These are phyloP conservation scores for Copromyces sp. DNA, from an alignment of 495 filamentous ascomycete species.

Conservation along the genomic window DNA sequence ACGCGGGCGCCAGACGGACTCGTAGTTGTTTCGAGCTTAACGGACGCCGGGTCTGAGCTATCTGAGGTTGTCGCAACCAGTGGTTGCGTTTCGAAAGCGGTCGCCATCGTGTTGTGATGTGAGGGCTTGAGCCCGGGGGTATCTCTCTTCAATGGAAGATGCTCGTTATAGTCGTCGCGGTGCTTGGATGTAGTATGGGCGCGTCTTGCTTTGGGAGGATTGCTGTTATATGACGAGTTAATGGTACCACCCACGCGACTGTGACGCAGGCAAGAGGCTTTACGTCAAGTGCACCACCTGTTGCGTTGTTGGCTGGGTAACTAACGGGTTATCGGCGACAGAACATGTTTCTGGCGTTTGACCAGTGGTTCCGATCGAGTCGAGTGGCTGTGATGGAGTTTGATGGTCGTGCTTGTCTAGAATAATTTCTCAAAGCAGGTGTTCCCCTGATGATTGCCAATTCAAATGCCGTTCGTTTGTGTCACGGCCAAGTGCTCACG, in stretches of 20 bases:
- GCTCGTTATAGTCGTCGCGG: neutral
- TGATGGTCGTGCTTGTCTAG: neutral
- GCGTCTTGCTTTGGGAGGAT: neutral
- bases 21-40: constrained; percentile 13
- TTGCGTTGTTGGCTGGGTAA: neutral
- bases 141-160: neutral
- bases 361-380: neutral
- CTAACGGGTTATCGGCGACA: neutral
- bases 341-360: neutral
- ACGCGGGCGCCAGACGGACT: constrained; percentile 11
- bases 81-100: neutral
- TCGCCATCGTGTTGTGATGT: neutral
- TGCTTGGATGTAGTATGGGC: neutral
- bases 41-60: neutral
- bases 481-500: neutral
- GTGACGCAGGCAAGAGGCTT: neutral
- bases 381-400: neutral
- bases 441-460: neutral
- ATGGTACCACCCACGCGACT: neutral
- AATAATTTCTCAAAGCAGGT: neutral
- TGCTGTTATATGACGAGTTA: neutral
- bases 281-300: neutral
- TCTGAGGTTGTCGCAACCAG: neutral
- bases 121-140: neutral
- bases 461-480: neutral